A percentile compares a stretch with the other conserved stretches of the same genome.
Evolutionary conservation across 1,284 basidiomycete species (phyloP).

Genomic region (Anthracocystis setariae): DNA sequence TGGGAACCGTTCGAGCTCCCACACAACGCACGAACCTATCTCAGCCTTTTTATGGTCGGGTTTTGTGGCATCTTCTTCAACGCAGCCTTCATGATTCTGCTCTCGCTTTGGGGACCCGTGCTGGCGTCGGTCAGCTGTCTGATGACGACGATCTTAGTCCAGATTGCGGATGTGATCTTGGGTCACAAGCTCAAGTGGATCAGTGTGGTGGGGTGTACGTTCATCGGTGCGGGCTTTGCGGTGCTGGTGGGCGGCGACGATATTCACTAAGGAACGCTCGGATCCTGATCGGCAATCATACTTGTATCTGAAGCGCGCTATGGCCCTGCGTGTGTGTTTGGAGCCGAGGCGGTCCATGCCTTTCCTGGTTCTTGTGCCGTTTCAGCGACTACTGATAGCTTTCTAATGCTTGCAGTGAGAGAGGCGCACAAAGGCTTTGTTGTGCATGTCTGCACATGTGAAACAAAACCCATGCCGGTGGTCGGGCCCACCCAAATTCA

Average conservation of each 20-base stretch:
- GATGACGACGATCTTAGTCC: conserved; percentile 63
- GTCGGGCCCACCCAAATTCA: neutral
- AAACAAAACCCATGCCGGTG: neutral
- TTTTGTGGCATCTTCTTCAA: conserved; percentile 65
- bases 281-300: neutral
- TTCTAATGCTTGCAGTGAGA: too few relatives aligned
- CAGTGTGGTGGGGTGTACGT: conserved; percentile 55
- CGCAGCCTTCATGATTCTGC: conserved; percentile 60
- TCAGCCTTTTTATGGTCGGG: conserved; percentile 46
- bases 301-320: neutral
- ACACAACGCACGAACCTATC: conserved; percentile 38
- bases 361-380: too few relatives aligned
- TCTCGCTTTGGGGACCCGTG: conserved; percentile 66
- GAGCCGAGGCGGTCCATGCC: too few relatives aligned
- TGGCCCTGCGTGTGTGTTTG: neutral
- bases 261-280: conserved; percentile 16
- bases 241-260: conserved; percentile 54
- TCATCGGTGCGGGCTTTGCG: conserved; percentile 60
- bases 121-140: conserved; percentile 64
- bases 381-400: too few relatives aligned
- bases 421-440: neutral
- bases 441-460: neutral
- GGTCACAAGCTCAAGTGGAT: conserved; percentile 56
- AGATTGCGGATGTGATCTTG: conserved; percentile 55
- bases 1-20: conserved; percentile 62